Evolutionary conservation across 805 yeast species (phyloP).

Genomic region (Lipomyces yamanashiensis): DNA sequence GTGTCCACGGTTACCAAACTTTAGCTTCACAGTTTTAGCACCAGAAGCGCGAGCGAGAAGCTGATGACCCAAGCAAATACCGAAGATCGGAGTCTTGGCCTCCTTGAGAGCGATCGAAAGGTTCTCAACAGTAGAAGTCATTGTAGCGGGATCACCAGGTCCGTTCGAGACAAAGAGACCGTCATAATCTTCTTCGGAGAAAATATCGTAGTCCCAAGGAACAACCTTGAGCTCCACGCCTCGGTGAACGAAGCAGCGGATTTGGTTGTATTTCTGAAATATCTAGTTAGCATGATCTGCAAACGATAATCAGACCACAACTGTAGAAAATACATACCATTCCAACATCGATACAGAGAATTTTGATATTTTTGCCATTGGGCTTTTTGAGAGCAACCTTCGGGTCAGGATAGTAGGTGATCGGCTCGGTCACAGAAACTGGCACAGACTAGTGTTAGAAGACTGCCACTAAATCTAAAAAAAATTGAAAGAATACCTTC

Average conservation of each 20-base stretch:
- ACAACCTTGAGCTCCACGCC: conserved; percentile 96
- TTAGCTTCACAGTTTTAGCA: conserved; percentile 88
- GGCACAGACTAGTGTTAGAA: not conserved
- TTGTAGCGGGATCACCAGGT: conserved; percentile 97
- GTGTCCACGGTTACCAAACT: conserved; percentile 98
- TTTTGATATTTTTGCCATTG: conserved; percentile 80
- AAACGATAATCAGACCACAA: not conserved
- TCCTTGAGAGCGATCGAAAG: conserved; percentile 62
- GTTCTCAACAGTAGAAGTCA: conserved; percentile 67
- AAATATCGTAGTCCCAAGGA: conserved; percentile 90
- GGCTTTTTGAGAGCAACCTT: conserved; percentile 56
- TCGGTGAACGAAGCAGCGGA: conserved; percentile 92
- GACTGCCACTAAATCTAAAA: not conserved
- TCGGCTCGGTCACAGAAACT: conserved; percentile 80
- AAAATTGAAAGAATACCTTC: conserved; percentile 42
- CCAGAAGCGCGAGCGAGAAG: conserved; percentile 93
- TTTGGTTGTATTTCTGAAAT: conserved; percentile 78
- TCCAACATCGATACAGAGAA: conserved; percentile 94
- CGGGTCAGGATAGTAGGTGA: conserved; percentile 71
- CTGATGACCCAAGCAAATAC: conserved; percentile 98
- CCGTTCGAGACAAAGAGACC: conserved; percentile 92
- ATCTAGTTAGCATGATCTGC: not conserved
- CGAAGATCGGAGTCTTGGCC: conserved; percentile 88
- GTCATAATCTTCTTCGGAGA: conserved; percentile 75
- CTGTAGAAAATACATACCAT: conserved; percentile 50